Base-by-base conservation (phyloP, 805 yeast genomes). In the Suhomyces sp. region DNA sequence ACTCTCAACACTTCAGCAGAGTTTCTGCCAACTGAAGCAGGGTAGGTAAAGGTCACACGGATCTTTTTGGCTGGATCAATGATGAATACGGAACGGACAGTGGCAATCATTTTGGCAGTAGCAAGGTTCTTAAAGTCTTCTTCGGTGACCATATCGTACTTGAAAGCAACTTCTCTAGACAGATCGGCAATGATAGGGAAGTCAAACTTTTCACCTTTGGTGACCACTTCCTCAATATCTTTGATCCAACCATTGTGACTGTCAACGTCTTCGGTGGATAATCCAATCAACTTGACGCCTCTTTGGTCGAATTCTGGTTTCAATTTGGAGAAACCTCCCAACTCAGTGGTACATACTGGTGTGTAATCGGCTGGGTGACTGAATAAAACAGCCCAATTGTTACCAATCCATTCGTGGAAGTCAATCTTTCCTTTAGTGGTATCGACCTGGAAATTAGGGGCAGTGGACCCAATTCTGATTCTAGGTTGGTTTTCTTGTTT, bases 311-410 rank as follows among this genome's bases (percentile, higher is more conserved):
- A 86, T 65, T 85, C 89, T 12, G 87, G 86, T 64, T 84, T 83
- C 63, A 86, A 73, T 63, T 82, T 80, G 57, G 89, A 85, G 62
- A 86, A 85, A 6, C 89, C 90, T 56, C 90, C 90, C 53, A 86
- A 75, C 68, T 86, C 91, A 48, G 91, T 86, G 57, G 90, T 86
- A 67, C 91, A 86, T 46, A 86, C 88, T 33, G 91, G 91, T 19
- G 91, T 86, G 75, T 82, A 85, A 66, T 85, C 90, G 57, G 84
- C 89, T 51, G 91, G 91, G 65, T 86, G 90, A 29, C 87, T 82
- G 72, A 86, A 86, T 56, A 86, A 76, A 40, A 85, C 82, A 44
- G 76, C 78, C 90, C 91, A 85, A 52, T 76, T 69, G 62, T 77
- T 75, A 33, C 84, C 87, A 52, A 81, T 75, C 69, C 71, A 85